Percentiles rank a stretch among this genome's conserved stretches.
Conservation (phyloP, 345 rosid species). For the Arabis alpina region DNA sequence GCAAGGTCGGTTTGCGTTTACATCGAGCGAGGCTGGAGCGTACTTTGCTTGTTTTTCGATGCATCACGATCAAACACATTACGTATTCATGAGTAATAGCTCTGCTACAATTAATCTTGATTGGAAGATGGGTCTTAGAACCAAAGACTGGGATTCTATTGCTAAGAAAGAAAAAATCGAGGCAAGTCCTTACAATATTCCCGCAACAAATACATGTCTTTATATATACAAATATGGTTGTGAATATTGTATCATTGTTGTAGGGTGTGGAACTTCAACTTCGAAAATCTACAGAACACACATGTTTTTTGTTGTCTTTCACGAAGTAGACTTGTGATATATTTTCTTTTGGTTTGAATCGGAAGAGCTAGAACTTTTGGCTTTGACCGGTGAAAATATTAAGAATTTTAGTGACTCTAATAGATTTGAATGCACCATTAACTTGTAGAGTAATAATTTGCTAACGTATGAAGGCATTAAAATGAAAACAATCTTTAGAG, state of each 20-base stretch:
- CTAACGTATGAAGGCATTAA: neutral
- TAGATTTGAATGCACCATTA: neutral
- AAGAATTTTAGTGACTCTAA: neutral
- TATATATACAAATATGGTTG: neutral
- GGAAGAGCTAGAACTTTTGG: neutral
- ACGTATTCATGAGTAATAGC: conserved; percentile 26
- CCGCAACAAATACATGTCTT: neutral
- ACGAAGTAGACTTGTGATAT: neutral
- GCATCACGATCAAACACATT: conserved; percentile 39
- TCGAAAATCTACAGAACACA: conserved; percentile 14
- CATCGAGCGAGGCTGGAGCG: conserved; percentile 72
- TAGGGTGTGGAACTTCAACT: conserved; percentile 42
- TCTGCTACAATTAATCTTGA: conserved; percentile 27
- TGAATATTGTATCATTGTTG: neutral
- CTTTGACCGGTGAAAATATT: neutral
- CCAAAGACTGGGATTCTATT: conserved; percentile 39
- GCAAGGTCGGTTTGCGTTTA: conserved; percentile 75
- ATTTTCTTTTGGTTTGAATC: neutral
- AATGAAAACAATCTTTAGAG: neutral
- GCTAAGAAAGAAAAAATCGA: conserved; percentile 43
- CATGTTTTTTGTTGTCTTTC: neutral
- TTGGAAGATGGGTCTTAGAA: conserved; percentile 36
- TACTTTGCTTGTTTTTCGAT: conserved; percentile 59
- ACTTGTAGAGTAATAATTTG: neutral
- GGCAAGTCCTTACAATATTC: conserved; percentile 13